Evolutionary conservation across 139 green algal species (phyloP), one percentile per base, ranked within the genome.

Genomic region (Tetraselmis chui): DNA sequence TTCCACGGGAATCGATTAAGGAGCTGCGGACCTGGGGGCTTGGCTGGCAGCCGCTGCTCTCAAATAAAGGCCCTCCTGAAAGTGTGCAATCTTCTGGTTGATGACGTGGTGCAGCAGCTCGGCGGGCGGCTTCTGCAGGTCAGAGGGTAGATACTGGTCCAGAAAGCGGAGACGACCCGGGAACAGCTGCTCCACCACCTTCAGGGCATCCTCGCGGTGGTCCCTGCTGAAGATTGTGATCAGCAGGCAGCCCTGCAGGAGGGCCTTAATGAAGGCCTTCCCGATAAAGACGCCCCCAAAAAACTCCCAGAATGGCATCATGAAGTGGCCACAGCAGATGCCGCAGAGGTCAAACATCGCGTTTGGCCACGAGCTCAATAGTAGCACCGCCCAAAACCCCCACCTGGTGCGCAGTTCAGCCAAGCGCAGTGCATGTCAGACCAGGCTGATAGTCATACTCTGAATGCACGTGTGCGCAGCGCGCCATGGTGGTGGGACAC

Each of bases 231-330:
- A 97, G 45, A 97, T 81, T 0, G 86, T 82, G 75, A 97, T 85
- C 75, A 94, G 85, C 59, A 92, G 86, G 32, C 89, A 5, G 25
- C 83, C 83, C 83, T 89, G 85, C 1, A 74, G 76, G 1, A 86
- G 82, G 45, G 93, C 90, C 85, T 97, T 97, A 81, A 98, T 81
- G 11, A 95, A 29, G 5, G 87, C 95, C 87, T 98, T 98, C 79
- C 95, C 95, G 2, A 96, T 81, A 24, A 96, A 83, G 22, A 92
- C 96, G 27, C 91, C 95, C 0, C 89, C 91, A 80, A 98, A 96
- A 80, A 98, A 98, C 80, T 91, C 80, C 93, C 92, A 97, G 79
- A 98, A 98, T 24, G 94, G 94, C 91, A 98, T 97, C 76, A 89
- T 80, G 88, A 97, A 98, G 76, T 91, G 90, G 31, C 95, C 95